These are phyloP conservation scores for Colletotrichum falcatum DNA, from an alignment of 2,329 filamentous ascomycete species.

Conservation along the genomic window DNA sequence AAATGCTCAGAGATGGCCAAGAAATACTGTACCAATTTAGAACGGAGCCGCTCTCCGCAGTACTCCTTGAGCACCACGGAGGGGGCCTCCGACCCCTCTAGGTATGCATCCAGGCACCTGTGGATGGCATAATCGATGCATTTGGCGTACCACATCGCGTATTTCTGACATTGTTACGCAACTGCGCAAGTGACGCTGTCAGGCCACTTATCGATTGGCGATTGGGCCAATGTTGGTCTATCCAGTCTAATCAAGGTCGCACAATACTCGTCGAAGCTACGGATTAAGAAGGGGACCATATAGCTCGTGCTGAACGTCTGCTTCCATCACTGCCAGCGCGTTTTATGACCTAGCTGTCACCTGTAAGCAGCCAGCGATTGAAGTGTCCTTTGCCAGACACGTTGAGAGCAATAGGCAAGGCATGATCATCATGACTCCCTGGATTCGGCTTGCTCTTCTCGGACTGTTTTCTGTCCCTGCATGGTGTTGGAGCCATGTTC, in stretches of 20 bases:
- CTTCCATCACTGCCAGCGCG: background rate
- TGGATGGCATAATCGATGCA: background rate
- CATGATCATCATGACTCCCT: background rate
- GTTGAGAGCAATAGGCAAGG: background rate
- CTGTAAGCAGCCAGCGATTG: background rate
- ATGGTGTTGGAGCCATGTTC: slow-evolving; percentile 19
- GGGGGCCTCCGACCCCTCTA: background rate
- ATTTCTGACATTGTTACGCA: background rate
- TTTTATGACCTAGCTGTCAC: background rate
- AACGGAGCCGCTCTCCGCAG: background rate
- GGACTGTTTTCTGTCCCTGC: background rate
- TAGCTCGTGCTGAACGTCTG: background rate
- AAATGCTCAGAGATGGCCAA: background rate
- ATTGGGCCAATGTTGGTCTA: background rate
- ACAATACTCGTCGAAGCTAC: background rate
- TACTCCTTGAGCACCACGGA: background rate
- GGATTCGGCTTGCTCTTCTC: background rate
- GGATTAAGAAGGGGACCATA: background rate
- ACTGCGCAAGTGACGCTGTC: too few relatives aligned
- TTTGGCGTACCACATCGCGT: background rate
- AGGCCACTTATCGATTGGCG: background rate
- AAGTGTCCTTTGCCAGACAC: background rate
- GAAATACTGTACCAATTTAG: background rate
- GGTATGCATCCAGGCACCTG: background rate
- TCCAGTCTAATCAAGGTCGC: too few relatives aligned